These are phyloP conservation scores for Rhizoclosmatium sp. DNA, from an alignment of 192 early-diverging fungal genomes.

Conservation along the genomic window DNA sequence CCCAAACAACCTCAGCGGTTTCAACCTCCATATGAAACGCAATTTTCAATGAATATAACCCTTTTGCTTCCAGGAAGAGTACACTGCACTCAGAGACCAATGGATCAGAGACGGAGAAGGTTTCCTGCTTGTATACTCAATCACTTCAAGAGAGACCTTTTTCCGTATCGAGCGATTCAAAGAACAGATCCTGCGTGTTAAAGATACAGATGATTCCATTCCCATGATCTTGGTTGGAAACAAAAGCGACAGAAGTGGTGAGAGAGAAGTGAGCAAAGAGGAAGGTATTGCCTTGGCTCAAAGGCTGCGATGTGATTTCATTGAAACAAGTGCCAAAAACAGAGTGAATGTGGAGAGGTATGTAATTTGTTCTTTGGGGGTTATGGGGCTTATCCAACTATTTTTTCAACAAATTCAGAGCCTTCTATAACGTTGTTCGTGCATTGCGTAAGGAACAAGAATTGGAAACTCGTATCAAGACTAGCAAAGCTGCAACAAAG, in stretches of 20 bases:
- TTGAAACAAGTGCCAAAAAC: conserved; percentile 91
- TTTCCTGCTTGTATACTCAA: conserved; percentile 92
- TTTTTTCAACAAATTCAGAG: conserved; percentile 37
- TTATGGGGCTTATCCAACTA: too few relatives aligned
- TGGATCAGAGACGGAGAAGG: conserved; percentile 97
- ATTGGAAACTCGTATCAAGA: conserved; percentile 5
- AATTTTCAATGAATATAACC: conserved; percentile 3
- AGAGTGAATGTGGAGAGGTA: conserved; percentile 91
- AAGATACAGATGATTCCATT: conserved; percentile 84
- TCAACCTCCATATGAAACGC: neutral
- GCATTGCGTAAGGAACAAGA: conserved; percentile 68
- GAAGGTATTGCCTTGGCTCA: conserved; percentile 83
- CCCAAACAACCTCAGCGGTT: conserved; percentile 75
- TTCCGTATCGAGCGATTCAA: conserved; percentile 90
- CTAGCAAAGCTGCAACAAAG: neutral
- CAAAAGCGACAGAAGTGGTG: conserved; percentile 86
- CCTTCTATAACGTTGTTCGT: conserved; percentile 83
- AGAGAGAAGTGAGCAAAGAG: conserved; percentile 85
- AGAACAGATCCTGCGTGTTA: conserved; percentile 95
- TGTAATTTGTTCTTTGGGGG: conserved; percentile 5
- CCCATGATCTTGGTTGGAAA: conserved; percentile 92
- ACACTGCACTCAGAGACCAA: conserved; percentile 80
- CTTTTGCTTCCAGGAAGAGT: conserved; percentile 4
- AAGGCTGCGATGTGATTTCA: conserved; percentile 79
- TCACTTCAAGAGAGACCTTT: conserved; percentile 90